phyloP scores from a whole-genome alignment of 352 stramenopile species.

The Phytophthora litchii region DNA sequence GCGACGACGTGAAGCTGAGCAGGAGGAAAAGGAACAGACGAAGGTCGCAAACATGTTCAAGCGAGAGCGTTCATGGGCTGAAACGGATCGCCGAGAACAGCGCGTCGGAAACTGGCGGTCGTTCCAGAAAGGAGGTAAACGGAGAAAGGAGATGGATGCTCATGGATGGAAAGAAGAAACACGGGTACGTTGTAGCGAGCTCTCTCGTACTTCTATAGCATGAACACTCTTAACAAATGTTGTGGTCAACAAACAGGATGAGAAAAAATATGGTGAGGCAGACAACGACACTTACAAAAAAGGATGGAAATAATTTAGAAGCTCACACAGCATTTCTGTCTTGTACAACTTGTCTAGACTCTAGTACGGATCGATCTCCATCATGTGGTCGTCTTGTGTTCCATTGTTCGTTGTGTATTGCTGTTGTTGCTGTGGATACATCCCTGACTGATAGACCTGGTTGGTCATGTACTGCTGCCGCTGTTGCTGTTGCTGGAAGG shows the following conservation, averaged over 20 bases:
- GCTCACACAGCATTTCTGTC: conserved; percentile 16
- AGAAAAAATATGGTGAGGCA: conserved; percentile 65
- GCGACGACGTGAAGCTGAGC: conserved; percentile 69
- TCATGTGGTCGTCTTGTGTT: conserved; percentile 56
- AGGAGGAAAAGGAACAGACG: conserved; percentile 77
- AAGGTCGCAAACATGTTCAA: conserved; percentile 75
- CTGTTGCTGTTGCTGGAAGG: conserved; percentile 39
- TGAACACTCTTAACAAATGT: conserved; percentile 8
- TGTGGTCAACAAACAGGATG: conserved; percentile 35
- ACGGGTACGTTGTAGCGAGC: conserved; percentile 36
- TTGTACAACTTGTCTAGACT: conserved; percentile 18
- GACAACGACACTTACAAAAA: conserved; percentile 84
- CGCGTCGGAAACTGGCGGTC: conserved; percentile 81
- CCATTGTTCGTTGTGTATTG: conserved; percentile 21
- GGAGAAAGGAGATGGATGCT: conserved; percentile 61
- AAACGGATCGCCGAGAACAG: conserved; percentile 77
- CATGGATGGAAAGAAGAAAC: conserved; percentile 73
- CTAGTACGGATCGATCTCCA: conserved; percentile 62
- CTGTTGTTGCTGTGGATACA: conserved; percentile 30
- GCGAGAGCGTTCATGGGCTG: conserved; percentile 74
- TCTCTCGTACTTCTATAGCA: neutral
- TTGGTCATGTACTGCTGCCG: conserved; percentile 36
- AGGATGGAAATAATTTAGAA: conserved; percentile 76
- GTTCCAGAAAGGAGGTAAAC: conserved; percentile 81
- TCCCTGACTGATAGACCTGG: conserved; percentile 39